These are phyloP conservation scores for Smallanthus sonchifolius DNA, from an alignment of 129 eudicot species.

Conservation along the genomic window DNA sequence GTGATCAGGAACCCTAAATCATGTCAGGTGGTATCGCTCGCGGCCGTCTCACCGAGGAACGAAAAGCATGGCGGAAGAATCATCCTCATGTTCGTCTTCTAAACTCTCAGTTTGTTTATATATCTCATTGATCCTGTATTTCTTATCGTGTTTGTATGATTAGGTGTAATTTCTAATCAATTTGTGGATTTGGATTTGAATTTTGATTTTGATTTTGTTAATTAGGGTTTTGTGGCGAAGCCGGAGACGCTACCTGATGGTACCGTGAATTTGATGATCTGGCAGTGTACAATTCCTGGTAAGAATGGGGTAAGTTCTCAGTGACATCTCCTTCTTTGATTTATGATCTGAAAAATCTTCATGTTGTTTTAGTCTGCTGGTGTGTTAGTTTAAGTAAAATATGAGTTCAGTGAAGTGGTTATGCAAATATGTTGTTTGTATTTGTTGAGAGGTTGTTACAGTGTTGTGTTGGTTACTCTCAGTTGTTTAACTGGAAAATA, in stretches of 20 bases:
- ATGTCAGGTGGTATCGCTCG: constrained; percentile 94
- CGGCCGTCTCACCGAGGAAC: constrained; percentile 84
- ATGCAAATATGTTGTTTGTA: not conserved
- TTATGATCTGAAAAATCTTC: not conserved
- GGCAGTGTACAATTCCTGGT: constrained; percentile 83
- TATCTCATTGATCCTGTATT: not conserved
- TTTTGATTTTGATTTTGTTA: not conserved
- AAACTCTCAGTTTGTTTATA: not conserved
- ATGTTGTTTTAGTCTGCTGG: not conserved
- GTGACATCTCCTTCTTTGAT: constrained; percentile 4
- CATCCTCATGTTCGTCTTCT: constrained; percentile 59
- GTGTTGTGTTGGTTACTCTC: not conserved
- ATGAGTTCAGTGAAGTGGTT: not conserved
- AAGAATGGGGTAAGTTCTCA: constrained; percentile 62
- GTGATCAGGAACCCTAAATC: constrained; percentile 7
- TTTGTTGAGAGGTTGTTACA: not conserved
- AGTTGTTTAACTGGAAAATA: not conserved
- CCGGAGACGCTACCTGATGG: constrained; percentile 73
- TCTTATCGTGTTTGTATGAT: not conserved
- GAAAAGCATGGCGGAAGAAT: constrained; percentile 79
- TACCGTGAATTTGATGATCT: constrained; percentile 63
- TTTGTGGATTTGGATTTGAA: constrained; percentile 5
- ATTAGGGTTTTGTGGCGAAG: constrained; percentile 85
- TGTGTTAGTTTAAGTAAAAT: not conserved
- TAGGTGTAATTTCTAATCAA: not conserved